Evolutionary conservation across 768 basidiomycete genomes (phyloP), one percentile per base, ranked within the genome.

Genomic region (Trametes cingulata): DNA sequence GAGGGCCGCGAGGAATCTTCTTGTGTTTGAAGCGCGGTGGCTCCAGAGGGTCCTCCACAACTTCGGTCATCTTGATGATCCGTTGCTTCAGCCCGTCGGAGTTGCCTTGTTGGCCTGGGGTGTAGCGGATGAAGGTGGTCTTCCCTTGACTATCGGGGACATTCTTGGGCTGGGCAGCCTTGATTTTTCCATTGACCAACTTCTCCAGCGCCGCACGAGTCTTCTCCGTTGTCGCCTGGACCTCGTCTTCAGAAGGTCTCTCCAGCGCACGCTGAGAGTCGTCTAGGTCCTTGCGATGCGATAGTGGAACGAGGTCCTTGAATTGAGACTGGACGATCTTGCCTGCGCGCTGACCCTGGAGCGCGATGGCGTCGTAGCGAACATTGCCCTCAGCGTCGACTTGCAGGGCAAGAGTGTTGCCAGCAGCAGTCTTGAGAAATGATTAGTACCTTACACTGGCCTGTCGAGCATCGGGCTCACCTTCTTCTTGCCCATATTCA

Each of bases 61-160:
- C 91, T 65, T 96, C 94, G 10, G 94, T 87, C 95, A 99, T 98
- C 75, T 99, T 99, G 75, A 99, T 98, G 68, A 99, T 98, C 56
- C 96, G 79, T 73, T 99, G 97, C 72, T 95, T 91, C 68, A 94
- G 72, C 6, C 85, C 89, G 29, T 78, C 78, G 25, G 81, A 77
- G 39, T 85, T 85, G 65, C 81, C 82, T 72, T 95, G 92, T 68
- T 95, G 93, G 9, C 93, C 94, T 8, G 96, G 95, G 14, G 97
- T 99, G 72, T 99, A 99, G 15, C 97, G 90, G 64, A 99, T 93
- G 74, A 93, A 99, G 9, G 85, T 80, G 0, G 94, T 88, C 74
- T 91, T 91, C 6, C 89, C 90, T 63, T 90, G 87, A 35, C 81
- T 80, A 65, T 91, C 92, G 1, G 93, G 91, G 6, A 98, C 89